Evolutionary conservation across 345 rosid genomes (phyloP), one percentile per base, ranked within the genome.

Genomic region (Pseudoturritis turrita): DNA sequence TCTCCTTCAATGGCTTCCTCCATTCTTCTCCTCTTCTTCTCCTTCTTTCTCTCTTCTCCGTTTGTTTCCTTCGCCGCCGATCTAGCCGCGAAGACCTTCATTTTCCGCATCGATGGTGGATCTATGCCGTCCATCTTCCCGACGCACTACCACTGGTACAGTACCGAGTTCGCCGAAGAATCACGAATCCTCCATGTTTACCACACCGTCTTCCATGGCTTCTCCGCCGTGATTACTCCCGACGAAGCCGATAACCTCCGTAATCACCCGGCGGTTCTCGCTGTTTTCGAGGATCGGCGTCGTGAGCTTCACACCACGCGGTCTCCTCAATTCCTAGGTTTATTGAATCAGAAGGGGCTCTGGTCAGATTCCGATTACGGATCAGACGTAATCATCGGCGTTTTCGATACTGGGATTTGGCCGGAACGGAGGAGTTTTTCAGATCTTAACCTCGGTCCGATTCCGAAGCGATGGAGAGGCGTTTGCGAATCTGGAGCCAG

Each of bases 331-430:
- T 94, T 91, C 68, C 83, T 94, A 1, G 96, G 96, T 6, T 81
- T 94, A 23, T 75, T 88, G 0, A 94, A 88, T 75, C 93, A 89
- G 59, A 85, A 61, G 0, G 93, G 97, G 1, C 87, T 94, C 25
- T 94, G 98, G 98, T 87, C 95, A 0, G 81, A 89, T 7, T 91
- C 96, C 21, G 78, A 91, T 39, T 94, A 91, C 72, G 98, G 98
- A n/a, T 89, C 93, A 22, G 97, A 94, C 52, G 87, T 91, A 5
- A 85, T 95, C 37, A 71, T 88, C 43, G 93, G 96, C 1, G 85
- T 94, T 0, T 79, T 94, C 23, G 97, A 94, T 40, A 91, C 97
- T 15, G 96, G 97, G 13, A 71, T 94, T 33, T 88, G 92, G 92
- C 97, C 97, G 0, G 95, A 89, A 67, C 76, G 91, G 1, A 78